Base-by-base conservation (phyloP, 805 yeast genomes). In the Peterozyma xylosa region DNA sequence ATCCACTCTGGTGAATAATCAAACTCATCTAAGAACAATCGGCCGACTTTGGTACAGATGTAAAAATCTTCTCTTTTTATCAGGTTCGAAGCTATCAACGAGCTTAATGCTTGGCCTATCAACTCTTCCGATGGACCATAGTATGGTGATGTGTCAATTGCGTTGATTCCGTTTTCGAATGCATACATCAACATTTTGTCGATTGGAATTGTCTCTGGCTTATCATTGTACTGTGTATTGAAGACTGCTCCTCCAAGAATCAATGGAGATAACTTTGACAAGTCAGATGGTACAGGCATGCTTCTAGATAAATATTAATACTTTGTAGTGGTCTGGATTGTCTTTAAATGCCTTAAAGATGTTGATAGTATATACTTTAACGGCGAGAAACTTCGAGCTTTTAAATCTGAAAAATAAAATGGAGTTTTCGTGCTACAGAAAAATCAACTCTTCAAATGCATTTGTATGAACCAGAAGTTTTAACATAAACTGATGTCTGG, bases 81-180 rank as follows among this genome's bases (percentile, higher is more conserved):
- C 34, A 70, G 68, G 1, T 58, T 57, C 4, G 57, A 56, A 9
- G 66, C 41, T 5, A 59, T 50, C 30, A 66, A 49, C 1, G 55
- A 44, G 18, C 62, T 58, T 50, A 90, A 63, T 0, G 89, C 91
- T 13, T 69, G 48, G 1, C 98, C 97, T 5, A 86, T 57, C 11
- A 90, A 50, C 15, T 63, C 69, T 56, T 90, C 98, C 5, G 95
- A 85, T 0, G 87, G 87, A 0, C 97, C 97, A 58, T 90, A 90
- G 63, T 86, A 89, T 3, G 97, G 96, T 0, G 96, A 86, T 0
- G 97, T 88, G 57, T 90, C 97, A 33, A 90, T 68, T 1, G 95
- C 93, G 38, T 71, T 73, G 47, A 87, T 66, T 0, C 96, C 96
- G 21, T 68, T 56, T 16, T 67, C 62, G 53, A 90, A 81, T 0